Evolutionary conservation across 495 filamentous ascomycete species (phyloP).

Genomic region (Neurospora discreta): DNA sequence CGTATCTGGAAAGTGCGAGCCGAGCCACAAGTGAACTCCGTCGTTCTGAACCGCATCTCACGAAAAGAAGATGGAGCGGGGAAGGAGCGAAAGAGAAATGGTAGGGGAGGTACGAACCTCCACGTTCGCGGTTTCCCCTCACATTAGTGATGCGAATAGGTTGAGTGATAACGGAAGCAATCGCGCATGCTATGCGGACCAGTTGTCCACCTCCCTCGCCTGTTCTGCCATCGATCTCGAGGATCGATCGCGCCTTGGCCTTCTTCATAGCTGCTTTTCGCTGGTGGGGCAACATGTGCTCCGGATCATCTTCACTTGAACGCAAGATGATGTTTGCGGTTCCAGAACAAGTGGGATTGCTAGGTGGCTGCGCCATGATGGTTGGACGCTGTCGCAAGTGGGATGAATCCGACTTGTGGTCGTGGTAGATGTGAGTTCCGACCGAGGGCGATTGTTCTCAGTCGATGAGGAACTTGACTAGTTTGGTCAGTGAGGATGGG

Average conservation of each 20-base stretch:
- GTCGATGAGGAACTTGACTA: not conserved
- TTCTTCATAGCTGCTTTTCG: slow-evolving; percentile 7
- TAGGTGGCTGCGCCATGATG: not conserved
- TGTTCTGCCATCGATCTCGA: slow-evolving; percentile 52
- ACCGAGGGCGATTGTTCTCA: not conserved
- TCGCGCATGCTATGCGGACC: slow-evolving; percentile 55
- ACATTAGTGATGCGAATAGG: slow-evolving; percentile 59
- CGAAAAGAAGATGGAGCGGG: not conserved
- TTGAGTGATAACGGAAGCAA: slow-evolving; percentile 54
- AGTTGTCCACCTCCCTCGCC: slow-evolving; percentile 84
- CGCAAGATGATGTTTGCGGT: not conserved
- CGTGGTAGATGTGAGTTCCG: not conserved
- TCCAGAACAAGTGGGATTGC: not conserved
- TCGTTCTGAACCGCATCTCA: not conserved
- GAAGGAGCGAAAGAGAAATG: slow-evolving; percentile 4
- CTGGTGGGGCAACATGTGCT: not conserved
- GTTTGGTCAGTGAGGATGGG: not conserved
- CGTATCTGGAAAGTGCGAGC: not conserved
- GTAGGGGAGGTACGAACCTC: slow-evolving; percentile 19
- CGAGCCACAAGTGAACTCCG: not conserved
- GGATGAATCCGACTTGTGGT: not conserved
- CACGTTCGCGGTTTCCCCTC: slow-evolving; percentile 51
- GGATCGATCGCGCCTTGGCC: slow-evolving; percentile 7
- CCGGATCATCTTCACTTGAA: not conserved
- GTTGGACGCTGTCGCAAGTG: not conserved